Base-by-base conservation (phyloP, 1,284 basidiomycete genomes). In the Sanghuangporus weigelae region DNA sequence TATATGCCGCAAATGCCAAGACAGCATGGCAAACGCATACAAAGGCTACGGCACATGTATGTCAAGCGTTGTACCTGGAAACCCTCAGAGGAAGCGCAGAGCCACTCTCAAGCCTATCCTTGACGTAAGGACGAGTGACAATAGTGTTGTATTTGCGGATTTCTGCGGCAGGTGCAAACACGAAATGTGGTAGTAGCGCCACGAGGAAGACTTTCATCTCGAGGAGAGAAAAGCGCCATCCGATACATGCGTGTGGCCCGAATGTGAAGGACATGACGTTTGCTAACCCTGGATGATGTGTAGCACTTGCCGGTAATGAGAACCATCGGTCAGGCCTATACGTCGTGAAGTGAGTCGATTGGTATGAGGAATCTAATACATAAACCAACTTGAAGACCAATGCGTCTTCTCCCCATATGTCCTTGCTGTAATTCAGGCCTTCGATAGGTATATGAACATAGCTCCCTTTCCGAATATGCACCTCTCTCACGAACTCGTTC, bases 391-490 rank as follows among this genome's bases (percentile, higher is more conserved):
- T 79, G 73, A 84, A 85, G 62, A 75, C 68, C 53, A 71, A 68
- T 2, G 81, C 80, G 69, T 84, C 81, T 48, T 72, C 67, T 2
- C 83, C 82, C 83, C 83, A 85, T 44, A 84, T 75, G 31, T 80
- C 79, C 66, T 79, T 77, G 61, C 74, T 73, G 56, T 78, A 71
- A 67, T 81, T 84, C 48, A 83, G 69, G 0, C 81, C 83, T 69
- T 84, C 83, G 36, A 84, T 78, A 3, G 83, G 82, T 55, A 85
- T 78, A 67, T 85, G 82, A 8, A 84, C 73, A 64, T 78, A 82
- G 65, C 77, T 80, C 14, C 82, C 82, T 67, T 82, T 82, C 57
- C 77, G 75, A 60, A 84, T 79, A 40, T 66, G 73, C 40, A 84
- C 48, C 23, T 61, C 55, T 35, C 39, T 50, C n/a, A 60, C 61